Evolutionary conservation across 1,284 basidiomycete genomes (phyloP), one percentile per base, ranked within the genome.

Genomic region (Mycena sp.): DNA sequence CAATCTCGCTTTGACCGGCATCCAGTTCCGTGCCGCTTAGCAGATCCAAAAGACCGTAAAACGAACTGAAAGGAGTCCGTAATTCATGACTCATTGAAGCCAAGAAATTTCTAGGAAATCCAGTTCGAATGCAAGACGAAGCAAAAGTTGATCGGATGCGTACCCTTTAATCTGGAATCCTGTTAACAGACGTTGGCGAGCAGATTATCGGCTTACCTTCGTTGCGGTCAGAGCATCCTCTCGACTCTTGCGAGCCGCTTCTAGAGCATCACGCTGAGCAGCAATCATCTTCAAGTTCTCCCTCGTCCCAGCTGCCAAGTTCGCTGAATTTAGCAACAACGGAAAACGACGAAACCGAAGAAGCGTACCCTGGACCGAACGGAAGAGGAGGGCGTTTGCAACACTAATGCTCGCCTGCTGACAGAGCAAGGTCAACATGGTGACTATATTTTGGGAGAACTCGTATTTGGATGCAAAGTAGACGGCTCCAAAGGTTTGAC

Each of bases 21-120:
- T 90, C 90, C 4, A 92, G 81, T 74, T 91, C 89, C 3, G 91
- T 92, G 0, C 89, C 89, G 73, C 88, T 89, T 39, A 93, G 76
- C 46, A 93, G 86, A 78, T 93, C 91, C 20, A 93, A 81, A 8
- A 93, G 81, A 14, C 91, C 91, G 76, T 93, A 93, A 78, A 93
- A 93, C 3, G 91, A 92, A 74, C 91, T 91, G 79, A 93, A 93
- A 1, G 91, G 91, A 1, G 91, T 92, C 61, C 91, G 83, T 67
- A 93, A 80, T 78, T 93, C 91, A 72, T 92, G 91, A 74, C 89
- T 91, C 91, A 93, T 93, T 10, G 90, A 92, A 10, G 91, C 91
- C 72, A 93, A 79, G 76, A 93, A 93, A 75, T 92, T 92, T 76
- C 90, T 70, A 44, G 8, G 52, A 6, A 34, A 44, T 48, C 65